These are phyloP conservation scores for Collybia sordida DNA, from an alignment of 768 basidiomycete species.

Conservation along the genomic window DNA sequence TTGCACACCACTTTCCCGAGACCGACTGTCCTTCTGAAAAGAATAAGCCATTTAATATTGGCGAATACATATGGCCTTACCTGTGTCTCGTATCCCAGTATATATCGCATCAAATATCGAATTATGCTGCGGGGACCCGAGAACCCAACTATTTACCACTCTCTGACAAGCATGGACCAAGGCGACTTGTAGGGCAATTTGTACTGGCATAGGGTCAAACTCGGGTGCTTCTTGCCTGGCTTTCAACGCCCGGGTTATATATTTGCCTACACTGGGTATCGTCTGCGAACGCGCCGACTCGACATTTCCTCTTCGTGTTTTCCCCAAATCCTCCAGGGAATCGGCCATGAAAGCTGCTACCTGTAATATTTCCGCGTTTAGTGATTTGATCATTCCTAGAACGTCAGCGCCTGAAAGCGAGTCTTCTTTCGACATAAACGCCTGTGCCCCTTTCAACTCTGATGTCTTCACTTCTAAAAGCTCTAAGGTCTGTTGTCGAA, in stretches of 20 bases:
- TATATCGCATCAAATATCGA: constrained; percentile 31
- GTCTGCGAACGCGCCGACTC: constrained; percentile 26
- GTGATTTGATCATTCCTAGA: constrained; percentile 38
- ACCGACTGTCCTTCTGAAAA: constrained; percentile 47
- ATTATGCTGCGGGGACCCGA: constrained; percentile 24
- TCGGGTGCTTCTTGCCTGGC: not conserved
- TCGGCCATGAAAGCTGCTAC: constrained; percentile 51
- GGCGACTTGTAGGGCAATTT: constrained; percentile 33
- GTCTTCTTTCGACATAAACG: constrained; percentile 47
- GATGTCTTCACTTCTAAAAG: constrained; percentile 40
- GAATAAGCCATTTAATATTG: not conserved
- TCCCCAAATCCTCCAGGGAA: constrained; percentile 27
- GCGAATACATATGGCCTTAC: constrained; percentile 22
- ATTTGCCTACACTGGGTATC: constrained; percentile 33
- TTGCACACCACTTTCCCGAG: constrained; percentile 55
- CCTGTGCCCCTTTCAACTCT: constrained; percentile 50
- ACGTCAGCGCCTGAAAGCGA: constrained; percentile 48
- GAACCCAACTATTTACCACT: constrained; percentile 34
- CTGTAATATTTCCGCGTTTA: constrained; percentile 54
- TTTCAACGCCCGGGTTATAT: constrained; percentile 28
- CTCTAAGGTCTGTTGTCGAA: constrained; percentile 18
- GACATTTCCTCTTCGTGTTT: constrained; percentile 16
- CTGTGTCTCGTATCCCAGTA: constrained; percentile 39
- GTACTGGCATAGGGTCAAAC: constrained; percentile 18
- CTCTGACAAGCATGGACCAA: constrained; percentile 28